Evolutionary conservation across 352 stramenopile species (phyloP), one percentile per base, ranked within the genome.

Genomic region (Globisporangium echinulatum): DNA sequence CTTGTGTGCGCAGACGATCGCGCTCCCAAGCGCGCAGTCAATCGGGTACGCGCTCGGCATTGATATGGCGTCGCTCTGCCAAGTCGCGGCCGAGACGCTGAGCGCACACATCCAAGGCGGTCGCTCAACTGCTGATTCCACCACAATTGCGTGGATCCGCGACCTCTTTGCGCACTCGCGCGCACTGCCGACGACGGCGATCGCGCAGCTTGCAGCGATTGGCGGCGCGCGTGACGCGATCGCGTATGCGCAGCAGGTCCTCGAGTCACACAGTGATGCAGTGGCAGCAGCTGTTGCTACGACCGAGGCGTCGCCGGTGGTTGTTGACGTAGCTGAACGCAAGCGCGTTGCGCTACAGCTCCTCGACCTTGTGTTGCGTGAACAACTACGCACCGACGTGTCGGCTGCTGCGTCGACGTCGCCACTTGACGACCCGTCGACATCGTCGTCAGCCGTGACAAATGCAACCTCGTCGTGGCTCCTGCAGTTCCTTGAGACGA

Each of bases 1-100:
- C 15, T 66, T 95, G 13, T 77, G 83, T 39, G 60, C 56, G 8
- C 81, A 68, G 10, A 63, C 63, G 1, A 90, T 93, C 37, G 64
- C 70, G 3, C 68, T 95, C 15, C 67, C 68, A 38, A 80, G 92
- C 52, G 85, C 83, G 1, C 67, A 90, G n/a, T 92, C 75, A 7
- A 95, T 95, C 33, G 85, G 85, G 3, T 92, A 95, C 55, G 83
- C 85, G 3, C 70, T 95, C 49, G 83, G 83, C 17, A 92, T 92
- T 40, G 85, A 95, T 58, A 95, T 95, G 85, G 76, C 85, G 46
- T 93, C 85, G 10, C 64, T 95, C 6, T 95, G 85, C 46, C 78
- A 93, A 62, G 82, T 93, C 9, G 85, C 88, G 3, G 83, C 83
- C 13, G 85, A 95, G 49, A 92, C 85, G 15, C 67, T 95, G 19